Percentiles rank a stretch among this genome's conserved stretches.
phyloP scores from a whole-genome alignment of 1,139 yeast species.

The Blastobotrys capitulatus region DNA sequence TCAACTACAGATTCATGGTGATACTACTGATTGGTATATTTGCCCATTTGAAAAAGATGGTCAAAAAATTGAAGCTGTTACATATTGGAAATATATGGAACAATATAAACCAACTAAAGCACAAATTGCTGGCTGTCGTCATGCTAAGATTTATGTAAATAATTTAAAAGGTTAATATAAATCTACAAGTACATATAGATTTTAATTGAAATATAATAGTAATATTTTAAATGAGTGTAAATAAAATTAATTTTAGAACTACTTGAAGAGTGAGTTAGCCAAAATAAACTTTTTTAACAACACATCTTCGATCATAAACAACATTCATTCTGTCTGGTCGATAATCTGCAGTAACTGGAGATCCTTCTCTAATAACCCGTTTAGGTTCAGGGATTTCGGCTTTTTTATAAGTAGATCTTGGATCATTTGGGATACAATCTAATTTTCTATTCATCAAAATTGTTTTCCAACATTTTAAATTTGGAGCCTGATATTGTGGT shows the following conservation, averaged over 20 bases:
- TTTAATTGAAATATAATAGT: background rate
- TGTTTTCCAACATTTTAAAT: background rate
- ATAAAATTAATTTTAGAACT: no score
- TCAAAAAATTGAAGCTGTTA: background rate
- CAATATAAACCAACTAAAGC: background rate
- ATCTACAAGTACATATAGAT: background rate
- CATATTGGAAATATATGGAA: background rate
- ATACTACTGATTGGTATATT: background rate
- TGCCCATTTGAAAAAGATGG: background rate
- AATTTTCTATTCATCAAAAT: background rate
- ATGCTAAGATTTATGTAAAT: background rate
- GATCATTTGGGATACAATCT: background rate
- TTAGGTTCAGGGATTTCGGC: background rate
- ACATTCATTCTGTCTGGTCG: constrained; percentile 8
- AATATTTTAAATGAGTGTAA: background rate
- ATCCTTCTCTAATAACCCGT: background rate
- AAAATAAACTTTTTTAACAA: background rate
- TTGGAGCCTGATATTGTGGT: background rate
- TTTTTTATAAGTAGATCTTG: background rate
- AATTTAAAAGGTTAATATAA: background rate
- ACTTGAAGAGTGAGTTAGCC: background rate
- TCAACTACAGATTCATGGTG: background rate
- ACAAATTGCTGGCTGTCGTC: background rate
- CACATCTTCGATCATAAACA: constrained; percentile 1
- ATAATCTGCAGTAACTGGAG: constrained; percentile 7